phyloP scores from a whole-genome alignment of 495 filamentous ascomycete species.

The Tuber aestivum region DNA sequence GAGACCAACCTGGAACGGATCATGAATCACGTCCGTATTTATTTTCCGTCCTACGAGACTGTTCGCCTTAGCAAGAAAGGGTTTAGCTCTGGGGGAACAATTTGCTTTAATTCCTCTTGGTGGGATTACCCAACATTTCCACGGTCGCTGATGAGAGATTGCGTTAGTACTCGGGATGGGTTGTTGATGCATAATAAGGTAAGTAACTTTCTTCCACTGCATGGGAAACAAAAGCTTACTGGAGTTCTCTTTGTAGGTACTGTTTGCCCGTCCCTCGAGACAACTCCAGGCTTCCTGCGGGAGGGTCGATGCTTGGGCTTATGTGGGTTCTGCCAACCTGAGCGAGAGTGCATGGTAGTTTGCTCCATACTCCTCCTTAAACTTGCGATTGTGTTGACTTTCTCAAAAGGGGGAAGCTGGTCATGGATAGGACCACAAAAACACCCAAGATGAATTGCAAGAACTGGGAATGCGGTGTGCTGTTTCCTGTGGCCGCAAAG shows the following conservation, averaged over 20 bases:
- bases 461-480: constrained; percentile 95
- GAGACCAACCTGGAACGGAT: constrained; percentile 45
- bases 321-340: constrained; percentile 87
- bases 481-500: constrained; percentile 51
- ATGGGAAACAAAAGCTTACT: not conserved
- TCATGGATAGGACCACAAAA: constrained; percentile 59
- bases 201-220: not conserved
- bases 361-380: not conserved
- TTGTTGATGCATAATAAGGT: constrained; percentile 87
- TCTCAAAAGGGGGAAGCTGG: constrained; percentile 54
- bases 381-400: constrained; percentile 2
- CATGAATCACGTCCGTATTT: constrained; percentile 59
- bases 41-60: constrained; percentile 74
- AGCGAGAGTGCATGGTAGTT: constrained; percentile 87
- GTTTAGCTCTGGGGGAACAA: constrained; percentile 62
- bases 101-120: constrained; percentile 67
- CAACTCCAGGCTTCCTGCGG: constrained; percentile 18
- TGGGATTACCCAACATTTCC: constrained; percentile 65
- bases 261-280: constrained; percentile 57
- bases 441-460: constrained; percentile 69
- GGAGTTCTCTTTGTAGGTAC: constrained; percentile 46
- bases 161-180: constrained; percentile 57
- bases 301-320: constrained; percentile 59
- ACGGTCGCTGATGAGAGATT: constrained; percentile 63
- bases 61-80: constrained; percentile 60